These are phyloP conservation scores for Lentinula edodes DNA, from an alignment of 768 basidiomycete species.

Conservation along the genomic window DNA sequence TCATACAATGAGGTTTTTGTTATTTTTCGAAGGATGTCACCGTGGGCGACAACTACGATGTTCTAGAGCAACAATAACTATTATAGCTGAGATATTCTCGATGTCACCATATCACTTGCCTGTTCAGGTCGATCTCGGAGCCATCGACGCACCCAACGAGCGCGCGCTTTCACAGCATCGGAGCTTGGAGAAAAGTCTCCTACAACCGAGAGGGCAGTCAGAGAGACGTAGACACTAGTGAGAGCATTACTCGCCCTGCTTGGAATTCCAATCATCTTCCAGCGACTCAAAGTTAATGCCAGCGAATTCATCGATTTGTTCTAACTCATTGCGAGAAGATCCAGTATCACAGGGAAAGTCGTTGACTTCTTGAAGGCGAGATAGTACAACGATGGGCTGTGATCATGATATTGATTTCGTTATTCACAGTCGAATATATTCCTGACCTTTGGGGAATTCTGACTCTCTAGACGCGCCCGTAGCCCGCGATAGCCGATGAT, in stretches of 20 bases:
- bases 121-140: conserved; percentile 3
- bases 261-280: conserved; percentile 6
- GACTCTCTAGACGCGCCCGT: conserved; percentile 1
- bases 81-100: not conserved
- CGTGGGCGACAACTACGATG: conserved; percentile 4
- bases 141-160: conserved; percentile 4
- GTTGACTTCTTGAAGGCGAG: conserved; percentile 4
- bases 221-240: not conserved
- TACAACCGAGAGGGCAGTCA: not conserved
- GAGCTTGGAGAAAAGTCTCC: not conserved
- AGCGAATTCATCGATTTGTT: conserved; percentile 1
- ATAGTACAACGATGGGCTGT: conserved; percentile 1
- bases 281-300: not conserved
- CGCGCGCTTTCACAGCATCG: not conserved
- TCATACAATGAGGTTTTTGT: not conserved
- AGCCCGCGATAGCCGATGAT: conserved; percentile 1
- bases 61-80: not conserved
- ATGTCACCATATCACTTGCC: not conserved
- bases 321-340: not conserved
- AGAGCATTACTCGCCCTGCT: not conserved
- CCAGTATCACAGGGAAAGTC: conserved; percentile 3
- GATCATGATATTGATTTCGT: not conserved
- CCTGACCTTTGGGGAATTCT: not conserved
- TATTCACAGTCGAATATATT: not conserved
- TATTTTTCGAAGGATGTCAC: conserved; percentile 1